Conservation (phyloP, 1,139 yeast genomes). For the Scheffersomyces lignicola region DNA sequence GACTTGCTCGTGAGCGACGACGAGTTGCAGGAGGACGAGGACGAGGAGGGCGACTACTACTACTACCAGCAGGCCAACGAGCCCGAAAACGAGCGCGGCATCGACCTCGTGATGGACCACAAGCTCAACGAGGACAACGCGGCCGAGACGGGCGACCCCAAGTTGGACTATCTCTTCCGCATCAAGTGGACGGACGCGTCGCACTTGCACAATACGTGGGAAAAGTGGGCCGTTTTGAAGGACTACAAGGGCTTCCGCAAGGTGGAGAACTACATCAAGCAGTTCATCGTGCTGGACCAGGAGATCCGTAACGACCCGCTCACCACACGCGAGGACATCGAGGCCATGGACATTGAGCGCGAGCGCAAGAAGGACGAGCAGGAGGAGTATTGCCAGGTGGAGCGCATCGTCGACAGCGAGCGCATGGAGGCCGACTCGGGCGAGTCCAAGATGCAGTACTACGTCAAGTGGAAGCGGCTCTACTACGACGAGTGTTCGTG, state of each 20-base stretch:
- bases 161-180: conserved; percentile 58
- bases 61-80: conserved; percentile 36
- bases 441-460: conserved; percentile 69
- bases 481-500: conserved; percentile 96
- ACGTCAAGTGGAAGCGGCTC: conserved; percentile 90
- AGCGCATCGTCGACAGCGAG: conserved; percentile 85
- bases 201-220: conserved; percentile 97
- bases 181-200: conserved; percentile 89
- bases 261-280: conserved; percentile 87
- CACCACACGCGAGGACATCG: conserved; percentile 87
- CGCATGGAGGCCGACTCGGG: conserved; percentile 60
- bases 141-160: conserved; percentile 52
- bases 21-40: conserved; percentile 33
- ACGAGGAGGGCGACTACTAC: conserved; percentile 38
- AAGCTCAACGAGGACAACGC: conserved; percentile 38
- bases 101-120: conserved; percentile 58
- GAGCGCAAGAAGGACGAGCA: conserved; percentile 84
- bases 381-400: conserved; percentile 81
- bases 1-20: conserved; percentile 59
- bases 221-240: conserved; percentile 59
- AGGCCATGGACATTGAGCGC: conserved; percentile 87
- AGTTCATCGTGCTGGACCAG: conserved; percentile 68
- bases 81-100: conserved; percentile 42
- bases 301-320: conserved; percentile 75
- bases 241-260: conserved; percentile 74